Base-by-base conservation (phyloP, 164 flowering plant species). In the Chimonanthus salicifolius region DNA sequence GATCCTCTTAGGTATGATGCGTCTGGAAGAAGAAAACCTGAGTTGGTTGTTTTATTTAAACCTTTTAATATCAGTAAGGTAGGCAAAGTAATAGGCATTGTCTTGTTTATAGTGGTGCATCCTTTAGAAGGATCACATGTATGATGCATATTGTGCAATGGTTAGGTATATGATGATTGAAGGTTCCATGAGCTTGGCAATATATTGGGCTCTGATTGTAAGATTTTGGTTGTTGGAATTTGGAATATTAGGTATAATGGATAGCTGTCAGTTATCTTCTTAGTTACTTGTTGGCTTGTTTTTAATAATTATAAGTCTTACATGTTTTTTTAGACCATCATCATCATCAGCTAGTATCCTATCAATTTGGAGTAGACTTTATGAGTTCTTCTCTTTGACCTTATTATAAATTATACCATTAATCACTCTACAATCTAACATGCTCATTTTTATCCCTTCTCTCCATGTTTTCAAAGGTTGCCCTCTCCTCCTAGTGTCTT, bases 1-100 rank as follows among this genome's bases (percentile, higher is more conserved):
- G 88, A 92, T 71, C 99, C 98, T 69, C 93, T 91, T n/a, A 88
- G 88, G 98, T 95, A 77, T 82, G 83, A 54, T 54, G 60, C 60
- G 13, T 13, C 11, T 13, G 60, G 33, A 33, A 33, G 33, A 33
- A 33, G 33, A 33, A 33, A 33, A 33, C 2, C 33, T 33, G 33
- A 33, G 33, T 33, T 33, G 33, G 33, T 33, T 33, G 33, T 33
- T 33, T 33, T 33, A 33, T 33, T 33, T 33, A 33, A 33, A 33
- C 15, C 16, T 2, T 10, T 13, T 54, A n/a, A 54, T n/a, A 15
- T 54, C 60, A 54, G 5, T 54, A 11, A n/a, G 1, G 33, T 33
- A 54, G 15, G 60, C 60, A 54, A 54, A 7, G 60, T 11, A 54
- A 54, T 49, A 54, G 60, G 60, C 60, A 10, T 54, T 3, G 13